Conservation (phyloP, 2,329 filamentous ascomycete genomes). For the Fusarium austroafricanum region DNA sequence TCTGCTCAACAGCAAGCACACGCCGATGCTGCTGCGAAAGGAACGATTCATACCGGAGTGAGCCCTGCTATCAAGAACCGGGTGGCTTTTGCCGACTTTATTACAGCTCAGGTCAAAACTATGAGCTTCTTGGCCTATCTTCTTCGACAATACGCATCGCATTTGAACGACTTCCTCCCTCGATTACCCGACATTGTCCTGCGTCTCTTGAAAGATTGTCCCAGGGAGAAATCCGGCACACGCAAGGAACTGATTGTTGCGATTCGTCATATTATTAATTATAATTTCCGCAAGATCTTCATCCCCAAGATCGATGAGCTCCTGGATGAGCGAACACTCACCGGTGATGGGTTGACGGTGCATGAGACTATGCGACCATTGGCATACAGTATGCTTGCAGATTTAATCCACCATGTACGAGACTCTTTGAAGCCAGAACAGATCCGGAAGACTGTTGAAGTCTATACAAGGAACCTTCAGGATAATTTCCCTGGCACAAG, state of each 20-base stretch:
- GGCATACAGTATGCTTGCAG: constrained; percentile 97
- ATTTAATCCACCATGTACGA: constrained; percentile 96
- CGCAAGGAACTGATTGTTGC: constrained; percentile 96
- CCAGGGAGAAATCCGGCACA: constrained; percentile 90
- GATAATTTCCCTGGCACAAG: constrained; percentile 97
- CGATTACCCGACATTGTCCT: constrained; percentile 91
- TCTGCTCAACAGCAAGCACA: constrained; percentile 94
- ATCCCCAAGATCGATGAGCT: constrained; percentile 94
- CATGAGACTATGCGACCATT: constrained; percentile 96
- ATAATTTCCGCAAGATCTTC: constrained; percentile 97
- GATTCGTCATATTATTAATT: constrained; percentile 98
- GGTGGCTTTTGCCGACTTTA: constrained; percentile 95
- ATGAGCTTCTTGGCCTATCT: constrained; percentile 99
- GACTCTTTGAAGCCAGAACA: constrained; percentile 90
- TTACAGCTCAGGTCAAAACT: constrained; percentile 97
- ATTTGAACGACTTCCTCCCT: constrained; percentile 87
- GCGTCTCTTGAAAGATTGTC: constrained; percentile 90
- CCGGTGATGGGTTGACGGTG: constrained; percentile 94
- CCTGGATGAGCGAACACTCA: constrained; percentile 91
- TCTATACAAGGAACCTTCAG: constrained; percentile 95
- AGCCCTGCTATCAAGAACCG: constrained; percentile 94
- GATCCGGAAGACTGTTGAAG: constrained; percentile 94
- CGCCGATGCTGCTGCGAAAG: constrained; percentile 80
- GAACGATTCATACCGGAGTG: constrained; percentile 89
- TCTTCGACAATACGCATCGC: constrained; percentile 85